These are phyloP conservation scores for Metschnikowia santaceciliae DNA, from an alignment of 805 yeast species.

Conservation along the genomic window DNA sequence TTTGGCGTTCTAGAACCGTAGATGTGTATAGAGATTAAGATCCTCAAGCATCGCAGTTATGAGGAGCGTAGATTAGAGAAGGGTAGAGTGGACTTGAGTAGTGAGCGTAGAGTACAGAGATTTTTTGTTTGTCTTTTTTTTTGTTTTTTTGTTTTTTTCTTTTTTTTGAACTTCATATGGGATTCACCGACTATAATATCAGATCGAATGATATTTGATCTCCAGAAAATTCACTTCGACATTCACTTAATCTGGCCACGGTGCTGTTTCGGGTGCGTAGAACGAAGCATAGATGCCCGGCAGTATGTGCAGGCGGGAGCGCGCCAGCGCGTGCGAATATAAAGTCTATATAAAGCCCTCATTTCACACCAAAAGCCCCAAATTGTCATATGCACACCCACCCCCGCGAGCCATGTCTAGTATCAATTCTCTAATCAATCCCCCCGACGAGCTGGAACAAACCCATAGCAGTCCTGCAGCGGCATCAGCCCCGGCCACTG, in stretches of 20 bases:
- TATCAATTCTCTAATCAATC: conserved; percentile 25
- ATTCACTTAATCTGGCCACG: background rate
- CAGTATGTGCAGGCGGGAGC: background rate
- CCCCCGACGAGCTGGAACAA: conserved; percentile 20
- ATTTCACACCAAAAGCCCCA: conserved; percentile 2
- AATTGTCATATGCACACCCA: conserved; percentile 15
- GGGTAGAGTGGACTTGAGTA: too few relatives aligned
- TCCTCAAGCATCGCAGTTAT: too few relatives aligned
- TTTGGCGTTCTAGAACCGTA: too few relatives aligned
- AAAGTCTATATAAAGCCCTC: conserved; percentile 17
- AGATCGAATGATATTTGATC: background rate
- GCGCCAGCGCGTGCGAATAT: conserved; percentile 4
- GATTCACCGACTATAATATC: too few relatives aligned
- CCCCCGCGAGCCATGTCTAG: conserved; percentile 20
- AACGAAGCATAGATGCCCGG: conserved; percentile 1
- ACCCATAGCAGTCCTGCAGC: too few relatives aligned
- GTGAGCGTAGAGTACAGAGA: too few relatives aligned
- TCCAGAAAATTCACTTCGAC: background rate
- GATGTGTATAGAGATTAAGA: too few relatives aligned
- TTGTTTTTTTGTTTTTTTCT: background rate
- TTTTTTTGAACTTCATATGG: background rate
- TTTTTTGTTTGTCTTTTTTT: background rate
- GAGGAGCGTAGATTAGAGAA: too few relatives aligned
- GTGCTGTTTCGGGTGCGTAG: background rate
- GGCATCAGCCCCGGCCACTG: too few relatives aligned